Base-by-base conservation (phyloP, 139 green algal species). In the Mesotaenium endlicherianum region DNA sequence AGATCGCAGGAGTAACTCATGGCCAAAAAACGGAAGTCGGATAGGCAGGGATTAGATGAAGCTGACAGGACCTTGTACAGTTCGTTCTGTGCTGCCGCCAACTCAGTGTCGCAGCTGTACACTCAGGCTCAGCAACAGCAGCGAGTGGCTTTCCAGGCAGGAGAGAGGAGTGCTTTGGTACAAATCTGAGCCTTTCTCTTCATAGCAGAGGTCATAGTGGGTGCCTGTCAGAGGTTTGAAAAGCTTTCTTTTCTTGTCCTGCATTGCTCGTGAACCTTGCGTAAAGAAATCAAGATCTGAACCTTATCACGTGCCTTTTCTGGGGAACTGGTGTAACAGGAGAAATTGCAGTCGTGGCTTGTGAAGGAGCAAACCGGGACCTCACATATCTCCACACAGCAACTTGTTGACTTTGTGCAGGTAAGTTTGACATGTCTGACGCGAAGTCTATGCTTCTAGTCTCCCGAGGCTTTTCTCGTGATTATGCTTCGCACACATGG, bases 21-120 rank as follows among this genome's bases (percentile, higher is more conserved):
- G 80, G 75, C 72, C 30, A 87, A 87, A 44, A 87, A 87, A 75
- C 55, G 81, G 31, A 87, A 87, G 72, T 81, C 81, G 34, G 81
- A 87, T 49, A 58, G 3, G 26, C 34, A 76, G 49, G 75, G 81
- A 44, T 20, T 87, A 3, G 81, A 87, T n/a, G 81, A 87, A 14
- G 81, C 40, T 8, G 81, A 87, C 17, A 77, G 45, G 41, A 86
- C 75, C 11, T 30, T 87, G 6, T 87, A 86, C 50, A 58, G 16
- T 30, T 86, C 81, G 2, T 87, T 87, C 72, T 82, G 39, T 30
- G 75, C 81, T 3, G 81, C 81, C 34, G 81, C 81, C 34, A 87
- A 87, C 50, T 86, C 75, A 3, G 31, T 87, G 14, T 87, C 81
- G 55, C 81, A 87, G 81, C 81, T 87, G 1, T 87, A 87, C 26